A percentile compares a stretch with the other conserved stretches of the same genome.
These are phyloP conservation scores for Tephrocybe sp. DNA, from an alignment of 768 basidiomycete genomes.

Conservation along the genomic window DNA sequence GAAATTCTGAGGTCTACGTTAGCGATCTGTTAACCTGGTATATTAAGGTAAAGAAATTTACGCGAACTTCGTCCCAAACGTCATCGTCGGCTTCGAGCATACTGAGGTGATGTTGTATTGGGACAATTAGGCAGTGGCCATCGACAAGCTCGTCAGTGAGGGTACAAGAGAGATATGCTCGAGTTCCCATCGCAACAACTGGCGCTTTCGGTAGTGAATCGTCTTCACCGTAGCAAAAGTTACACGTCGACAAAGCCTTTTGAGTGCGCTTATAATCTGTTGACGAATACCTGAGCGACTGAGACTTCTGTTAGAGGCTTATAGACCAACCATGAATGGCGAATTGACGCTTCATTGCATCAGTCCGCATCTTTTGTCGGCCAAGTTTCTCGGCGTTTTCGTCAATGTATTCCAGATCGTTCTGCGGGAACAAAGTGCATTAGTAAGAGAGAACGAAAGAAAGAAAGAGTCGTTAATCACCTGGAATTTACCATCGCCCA, in stretches of 20 bases:
- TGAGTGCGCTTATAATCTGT: constrained; percentile 96
- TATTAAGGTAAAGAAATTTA: constrained; percentile 32
- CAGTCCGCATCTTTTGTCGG: constrained; percentile 91
- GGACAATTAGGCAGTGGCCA: constrained; percentile 94
- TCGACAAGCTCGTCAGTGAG: constrained; percentile 81
- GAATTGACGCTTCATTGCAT: constrained; percentile 95
- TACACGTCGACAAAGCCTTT: constrained; percentile 80
- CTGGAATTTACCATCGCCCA: constrained; percentile 85
- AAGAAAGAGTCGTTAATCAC: constrained; percentile 34
- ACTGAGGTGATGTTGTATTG: constrained; percentile 88
- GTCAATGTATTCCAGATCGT: constrained; percentile 91
- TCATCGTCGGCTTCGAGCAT: constrained; percentile 96
- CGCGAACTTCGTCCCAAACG: constrained; percentile 95
- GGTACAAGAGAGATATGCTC: constrained; percentile 90
- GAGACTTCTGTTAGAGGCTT: not conserved
- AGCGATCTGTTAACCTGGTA: not conserved
- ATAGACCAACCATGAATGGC: constrained; percentile 81
- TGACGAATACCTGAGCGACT: constrained; percentile 7
- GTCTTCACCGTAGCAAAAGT: constrained; percentile 90
- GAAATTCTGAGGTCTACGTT: constrained; percentile 45
- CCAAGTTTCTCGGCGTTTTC: constrained; percentile 94
- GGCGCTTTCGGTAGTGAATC: constrained; percentile 86
- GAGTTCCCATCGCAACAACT: constrained; percentile 86
- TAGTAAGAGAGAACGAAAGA: not conserved
- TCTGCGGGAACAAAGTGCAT: constrained; percentile 37